Percentiles rank a stretch among this genome's conserved stretches.
phyloP scores from a whole-genome alignment of 2,329 filamentous ascomycete species.

The Zalaria sp. region DNA sequence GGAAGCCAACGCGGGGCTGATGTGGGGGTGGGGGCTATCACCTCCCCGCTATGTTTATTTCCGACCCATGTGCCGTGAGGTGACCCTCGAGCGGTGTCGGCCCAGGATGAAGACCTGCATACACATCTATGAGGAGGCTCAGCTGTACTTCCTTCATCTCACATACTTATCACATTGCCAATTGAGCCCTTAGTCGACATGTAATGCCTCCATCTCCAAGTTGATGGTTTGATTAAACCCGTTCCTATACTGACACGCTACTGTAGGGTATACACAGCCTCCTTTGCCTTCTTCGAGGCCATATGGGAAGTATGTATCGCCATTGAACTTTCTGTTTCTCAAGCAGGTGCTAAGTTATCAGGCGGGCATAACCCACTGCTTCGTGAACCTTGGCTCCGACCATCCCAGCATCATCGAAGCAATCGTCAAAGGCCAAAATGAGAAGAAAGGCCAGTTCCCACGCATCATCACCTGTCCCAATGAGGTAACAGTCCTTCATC shows the following conservation, averaged over 20 bases:
- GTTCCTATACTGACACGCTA: neutral
- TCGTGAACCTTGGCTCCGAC: constrained; percentile 56
- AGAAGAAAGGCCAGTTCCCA: constrained; percentile 51
- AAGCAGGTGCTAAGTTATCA: constrained; percentile 7
- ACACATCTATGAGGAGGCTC: no score
- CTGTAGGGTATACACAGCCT: constrained; percentile 49
- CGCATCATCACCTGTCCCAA: constrained; percentile 68
- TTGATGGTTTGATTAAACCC: neutral
- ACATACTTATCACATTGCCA: neutral
- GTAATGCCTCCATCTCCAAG: neutral
- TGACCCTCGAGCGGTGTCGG: no score
- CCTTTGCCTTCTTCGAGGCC: constrained; percentile 71
- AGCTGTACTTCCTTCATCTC: neutral
- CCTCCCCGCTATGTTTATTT: no score
- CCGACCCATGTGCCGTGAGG: no score
- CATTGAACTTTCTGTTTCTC: neutral
- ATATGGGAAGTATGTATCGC: constrained; percentile 47
- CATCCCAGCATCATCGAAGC: constrained; percentile 69
- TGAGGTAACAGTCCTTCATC: constrained; percentile 40
- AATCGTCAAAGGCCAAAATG: constrained; percentile 61
- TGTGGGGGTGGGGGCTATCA: no score
- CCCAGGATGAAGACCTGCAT: no score
- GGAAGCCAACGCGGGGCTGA: no score
- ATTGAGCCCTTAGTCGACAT: neutral
- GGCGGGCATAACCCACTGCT: constrained; percentile 45